Percentiles rank a stretch among this genome's conserved stretches.
phyloP scores from a whole-genome alignment of 1,284 basidiomycete species.

The Puccinia novopanici region DNA sequence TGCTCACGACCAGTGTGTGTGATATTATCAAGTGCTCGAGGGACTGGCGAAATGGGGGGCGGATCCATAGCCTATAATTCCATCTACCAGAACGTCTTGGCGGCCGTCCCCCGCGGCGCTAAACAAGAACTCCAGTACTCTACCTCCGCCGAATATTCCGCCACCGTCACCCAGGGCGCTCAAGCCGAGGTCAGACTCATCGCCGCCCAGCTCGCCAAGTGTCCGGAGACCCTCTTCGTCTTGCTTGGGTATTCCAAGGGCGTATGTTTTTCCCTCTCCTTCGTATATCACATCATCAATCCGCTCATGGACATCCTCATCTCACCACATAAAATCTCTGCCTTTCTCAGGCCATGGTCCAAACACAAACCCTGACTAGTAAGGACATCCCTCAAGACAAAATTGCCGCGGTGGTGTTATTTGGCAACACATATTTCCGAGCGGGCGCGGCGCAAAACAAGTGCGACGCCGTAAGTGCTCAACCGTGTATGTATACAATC shows the following conservation, averaged over 20 bases:
- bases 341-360: constrained; percentile 33
- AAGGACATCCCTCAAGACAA: neutral
- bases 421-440: constrained; percentile 43
- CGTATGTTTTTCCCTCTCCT: neutral
- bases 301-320: no score
- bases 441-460: constrained; percentile 22
- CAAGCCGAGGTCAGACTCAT: neutral
- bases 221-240: constrained; percentile 33
- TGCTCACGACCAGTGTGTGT: neutral
- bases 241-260: constrained; percentile 46
- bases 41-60: no score
- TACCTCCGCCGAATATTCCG: constrained; percentile 21
- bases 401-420: constrained; percentile 24
- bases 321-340: no score
- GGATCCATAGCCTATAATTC: neutral
- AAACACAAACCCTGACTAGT: constrained; percentile 11
- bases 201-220: neutral
- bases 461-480: constrained; percentile 21
- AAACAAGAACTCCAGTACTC: constrained; percentile 29
- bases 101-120: constrained; percentile 21
- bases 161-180: constrained; percentile 15
- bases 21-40: neutral
- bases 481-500: neutral
- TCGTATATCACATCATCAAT: neutral
- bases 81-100: neutral